Base-by-base conservation (phyloP, 768 basidiomycete species). In the Macrolepiota dolichaula region DNA sequence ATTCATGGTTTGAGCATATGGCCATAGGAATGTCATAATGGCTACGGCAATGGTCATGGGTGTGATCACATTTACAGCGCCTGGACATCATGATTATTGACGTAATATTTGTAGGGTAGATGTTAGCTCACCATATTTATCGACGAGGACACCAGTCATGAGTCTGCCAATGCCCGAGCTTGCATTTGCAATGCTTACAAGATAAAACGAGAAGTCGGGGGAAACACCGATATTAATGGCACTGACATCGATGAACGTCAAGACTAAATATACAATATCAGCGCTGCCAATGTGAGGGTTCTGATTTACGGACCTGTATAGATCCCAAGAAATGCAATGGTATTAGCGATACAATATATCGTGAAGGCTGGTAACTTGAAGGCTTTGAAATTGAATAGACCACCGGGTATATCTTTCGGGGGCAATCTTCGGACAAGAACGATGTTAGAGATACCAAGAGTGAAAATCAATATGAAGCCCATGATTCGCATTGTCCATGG, bases 401-500 rank as follows among this genome's bases (percentile, higher is more conserved):
- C 84, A 4, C 86, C 85, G 2, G 77, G 66, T 17, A 77, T 69
- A 35, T 80, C 74, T 44, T 76, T 74, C 0, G 85, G 82, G 0
- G 86, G 85, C 0, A 88, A 73, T 1, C 86, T 78, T 54, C 84
- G 77, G 62, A 75, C 67, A 22, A 77, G 55, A 19, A 70, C 65
- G 17, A 86, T 62, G 68, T 84, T 87, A 5, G 81, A 76, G 29
- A 82, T 63, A 2, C 79, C 79, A 10, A 89, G 73, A 10, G 78
- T 68, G 24, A 75, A 62, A 4, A 85, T 57, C 4, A 87, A 63
- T 19, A 87, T 81, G 65, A 88, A 85, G 3, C 79, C 87, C 47
- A 89, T 72, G 50, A 86, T 80, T 11, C 87, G 80, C 79, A 88
- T 81, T 0, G 88, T 85, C 88, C 88, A 89, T 51, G 79, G 77